Evolutionary conservation across 352 stramenopile genomes (phyloP).

Genomic region (Pythium aristosporum): DNA sequence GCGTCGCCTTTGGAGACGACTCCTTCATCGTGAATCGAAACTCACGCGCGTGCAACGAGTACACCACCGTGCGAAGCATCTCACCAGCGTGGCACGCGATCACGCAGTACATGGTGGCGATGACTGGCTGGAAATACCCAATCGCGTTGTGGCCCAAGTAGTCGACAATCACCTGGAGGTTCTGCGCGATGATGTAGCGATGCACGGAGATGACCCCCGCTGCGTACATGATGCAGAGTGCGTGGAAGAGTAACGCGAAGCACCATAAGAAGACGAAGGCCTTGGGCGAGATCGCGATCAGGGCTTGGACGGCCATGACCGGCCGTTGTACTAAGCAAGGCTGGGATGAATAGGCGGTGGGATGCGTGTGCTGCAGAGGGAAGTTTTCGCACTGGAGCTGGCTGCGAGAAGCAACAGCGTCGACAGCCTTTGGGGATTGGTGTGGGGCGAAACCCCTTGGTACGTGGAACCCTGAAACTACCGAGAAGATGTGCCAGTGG

Average conservation of each 20-base stretch:
- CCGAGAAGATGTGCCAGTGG: too few species aligned
- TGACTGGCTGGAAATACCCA: constrained; percentile 16
- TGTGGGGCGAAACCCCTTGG: too few species aligned
- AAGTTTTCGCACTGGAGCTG: too few species aligned
- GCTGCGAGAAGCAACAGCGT: too few species aligned
- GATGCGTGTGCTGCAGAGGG: too few species aligned
- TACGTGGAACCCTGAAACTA: too few species aligned
- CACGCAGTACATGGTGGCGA: not conserved
- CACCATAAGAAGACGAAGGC: constrained; percentile 14
- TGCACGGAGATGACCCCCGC: constrained; percentile 7
- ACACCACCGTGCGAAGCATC: not conserved
- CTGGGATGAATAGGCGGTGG: too few species aligned
- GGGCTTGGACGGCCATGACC: not conserved
- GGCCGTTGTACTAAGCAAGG: too few species aligned
- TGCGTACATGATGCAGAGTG: constrained; percentile 1
- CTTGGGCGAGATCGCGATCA: constrained; percentile 9
- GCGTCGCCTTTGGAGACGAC: not conserved
- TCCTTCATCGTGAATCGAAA: constrained; percentile 2
- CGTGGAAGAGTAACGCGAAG: constrained; percentile 3
- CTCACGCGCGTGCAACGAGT: constrained; percentile 4
- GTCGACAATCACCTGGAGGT: constrained; percentile 8
- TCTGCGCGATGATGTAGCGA: constrained; percentile 12
- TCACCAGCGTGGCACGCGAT: constrained; percentile 1
- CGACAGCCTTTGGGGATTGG: too few species aligned
- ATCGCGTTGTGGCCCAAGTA: constrained; percentile 11